Evolutionary conservation across 2,329 filamentous ascomycete species (phyloP), one percentile per base, ranked within the genome.

Genomic region (Hirsutella rhossiliensis): DNA sequence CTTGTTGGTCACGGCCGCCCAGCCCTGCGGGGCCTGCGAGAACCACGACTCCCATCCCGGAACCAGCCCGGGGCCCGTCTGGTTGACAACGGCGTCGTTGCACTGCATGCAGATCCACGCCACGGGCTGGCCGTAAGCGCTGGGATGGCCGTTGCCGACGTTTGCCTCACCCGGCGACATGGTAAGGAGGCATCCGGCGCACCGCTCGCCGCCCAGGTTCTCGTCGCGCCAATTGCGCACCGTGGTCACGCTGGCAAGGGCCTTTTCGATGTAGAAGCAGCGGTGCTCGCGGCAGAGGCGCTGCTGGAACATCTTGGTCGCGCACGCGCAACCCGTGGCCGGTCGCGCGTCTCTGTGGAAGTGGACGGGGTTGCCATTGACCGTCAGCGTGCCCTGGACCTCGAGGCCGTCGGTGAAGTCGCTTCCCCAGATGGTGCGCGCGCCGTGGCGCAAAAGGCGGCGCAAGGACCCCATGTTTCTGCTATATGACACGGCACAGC

Each of bases 291-390:
- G 49, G 53, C 66, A 69, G 5, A 68, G 50, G 3, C 50, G 49
- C 4, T 52, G 50, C 12, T 43, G 49, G 15, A 65, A 41, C 2
- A 68, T 43, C 46, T 66, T 68, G 28, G 47, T 40, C 4, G 49
- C 60, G 50, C 66, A 69, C 5, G 49, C 29, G 48, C 66, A 69
- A 1, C 66, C 66, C 11, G 64, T 67, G 2, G 59, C 34, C 3
- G 54, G 51, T 3, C 13, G 27, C 1, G 40, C 13, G 7, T 7
- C 12, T 1, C 5, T 19, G 15, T 37, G 18, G 13, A 42, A 32
- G 31, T 28, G 13, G 28, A 44, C 3, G 36, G n/a, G n/a, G 6
- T 20, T 2, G 17, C 7, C 3, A 17, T 20, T 23, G 23, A 23
- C 23, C 23, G 23, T 23, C 23, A 23, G 23, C 23, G 40, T 23